phyloP scores from a whole-genome alignment of 164 flowering plant genomes.

The Platanus orientalis region DNA sequence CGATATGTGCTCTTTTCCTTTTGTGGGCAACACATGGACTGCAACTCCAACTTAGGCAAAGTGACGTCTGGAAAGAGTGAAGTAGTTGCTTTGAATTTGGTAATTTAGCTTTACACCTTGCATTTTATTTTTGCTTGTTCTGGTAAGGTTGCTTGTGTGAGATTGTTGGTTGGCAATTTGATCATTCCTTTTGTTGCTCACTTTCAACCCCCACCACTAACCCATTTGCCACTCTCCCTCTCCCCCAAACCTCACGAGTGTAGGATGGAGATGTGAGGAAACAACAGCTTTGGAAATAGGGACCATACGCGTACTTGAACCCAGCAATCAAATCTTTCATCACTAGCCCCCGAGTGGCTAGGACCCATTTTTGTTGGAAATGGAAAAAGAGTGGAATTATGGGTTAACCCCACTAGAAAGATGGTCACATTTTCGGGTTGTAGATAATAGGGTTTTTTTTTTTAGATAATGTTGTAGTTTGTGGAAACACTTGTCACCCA shows the following conservation, averaged over 20 bases:
- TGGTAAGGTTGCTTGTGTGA: no score
- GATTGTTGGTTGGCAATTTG: neutral
- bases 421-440: no score
- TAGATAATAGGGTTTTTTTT: no score
- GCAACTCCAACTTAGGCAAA: no score
- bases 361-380: neutral
- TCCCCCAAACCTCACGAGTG: neutral
- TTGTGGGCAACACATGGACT: no score
- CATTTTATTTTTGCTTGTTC: neutral
- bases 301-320: neutral
- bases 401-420: no score
- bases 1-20: no score
- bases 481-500: no score
- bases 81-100: no score
- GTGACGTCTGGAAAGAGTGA: no score
- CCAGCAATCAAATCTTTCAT: neutral
- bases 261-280: neutral
- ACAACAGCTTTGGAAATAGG: neutral
- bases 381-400: neutral
- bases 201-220: neutral
- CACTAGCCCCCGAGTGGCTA: neutral
- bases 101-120: neutral
- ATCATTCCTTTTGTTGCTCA: no score
- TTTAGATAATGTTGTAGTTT: no score
- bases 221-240: neutral